Percentiles rank a stretch among this genome's conserved stretches.
Evolutionary conservation across 2,329 filamentous ascomycete genomes (phyloP).

Genomic region (Ceratocystis huliohia): DNA sequence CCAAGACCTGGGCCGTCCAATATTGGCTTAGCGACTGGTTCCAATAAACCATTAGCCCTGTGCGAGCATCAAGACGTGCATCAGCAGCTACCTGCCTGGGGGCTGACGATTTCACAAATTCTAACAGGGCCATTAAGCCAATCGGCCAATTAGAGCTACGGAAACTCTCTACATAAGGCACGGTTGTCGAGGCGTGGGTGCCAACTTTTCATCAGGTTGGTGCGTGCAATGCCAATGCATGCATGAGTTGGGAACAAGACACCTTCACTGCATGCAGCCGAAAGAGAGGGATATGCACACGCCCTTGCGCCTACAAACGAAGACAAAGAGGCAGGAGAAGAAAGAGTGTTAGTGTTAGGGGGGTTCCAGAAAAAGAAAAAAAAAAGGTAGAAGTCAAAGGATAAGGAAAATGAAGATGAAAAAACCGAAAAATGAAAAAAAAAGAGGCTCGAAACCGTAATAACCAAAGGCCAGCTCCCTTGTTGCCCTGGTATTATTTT

Average conservation of each 20-base stretch:
- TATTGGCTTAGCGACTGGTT: not conserved
- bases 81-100: not conserved
- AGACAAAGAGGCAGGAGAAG: not conserved
- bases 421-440: not conserved
- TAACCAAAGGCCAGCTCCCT: too few species aligned
- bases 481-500: too few species aligned
- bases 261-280: not conserved
- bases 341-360: not conserved
- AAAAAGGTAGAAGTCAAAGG: not conserved
- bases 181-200: not conserved
- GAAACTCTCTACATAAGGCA: not conserved
- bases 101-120: not conserved
- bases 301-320: not conserved
- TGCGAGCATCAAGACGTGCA: not conserved
- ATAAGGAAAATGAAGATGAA: not conserved
- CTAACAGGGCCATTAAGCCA: not conserved
- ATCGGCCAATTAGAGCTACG: not conserved
- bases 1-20: not conserved
- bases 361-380: not conserved
- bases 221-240: not conserved
- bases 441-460: not conserved
- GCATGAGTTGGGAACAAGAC: not conserved
- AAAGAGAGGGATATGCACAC: conserved; percentile 6
- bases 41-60: not conserved
- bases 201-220: not conserved